Evolutionary conservation across 345 rosid genomes (phyloP), one percentile per base, ranked within the genome.

Genomic region (Noccaea caerulescens): DNA sequence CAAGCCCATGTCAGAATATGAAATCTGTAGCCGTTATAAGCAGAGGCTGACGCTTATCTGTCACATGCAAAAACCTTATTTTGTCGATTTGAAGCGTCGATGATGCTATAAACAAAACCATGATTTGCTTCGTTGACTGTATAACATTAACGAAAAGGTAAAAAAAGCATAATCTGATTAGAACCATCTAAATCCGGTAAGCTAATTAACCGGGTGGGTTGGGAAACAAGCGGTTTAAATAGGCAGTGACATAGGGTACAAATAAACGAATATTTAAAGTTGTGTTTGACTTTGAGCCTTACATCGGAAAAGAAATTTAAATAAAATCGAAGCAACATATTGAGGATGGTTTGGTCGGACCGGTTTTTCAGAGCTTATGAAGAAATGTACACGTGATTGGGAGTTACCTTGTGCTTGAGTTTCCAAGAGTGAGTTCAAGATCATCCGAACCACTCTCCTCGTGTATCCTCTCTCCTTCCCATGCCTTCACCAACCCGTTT

Each of bases 401-500:
- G 38, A 34, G 27, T 77, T 75, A 86, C 90, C 91, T 87, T 44
- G 89, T 84, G 52, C 79, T 90, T 52, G 98, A 84, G 81, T 82
- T 86, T 64, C 99, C 99, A 65, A 95, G 99, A 39, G 99, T 95
- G 62, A 95, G 99, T 76, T 90, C 98, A 4, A 95, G 85, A 82
- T 95, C 99, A 83, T 95, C 98, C 3, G 96, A 84, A 64, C 90
- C 88, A 76, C 89, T 84, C 76, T 86, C 99, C 50, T 94, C 99
- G 3, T 92, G 98, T 55, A 94, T 89, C 73, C 92, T 86, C 83
- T 95, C 99, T 53, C 99, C 99, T 87, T 92, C 97, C 98, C 99
- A 95, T 8, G 99, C 89, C 77, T 95, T 95, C 66, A 95, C 97
- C 50, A 90, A 69, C 23, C 96, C 98, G 2, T 76, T 76, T 62